These are phyloP conservation scores for Cryptococcus sp. DNA, from an alignment of 1,284 basidiomycete genomes.

Conservation along the genomic window DNA sequence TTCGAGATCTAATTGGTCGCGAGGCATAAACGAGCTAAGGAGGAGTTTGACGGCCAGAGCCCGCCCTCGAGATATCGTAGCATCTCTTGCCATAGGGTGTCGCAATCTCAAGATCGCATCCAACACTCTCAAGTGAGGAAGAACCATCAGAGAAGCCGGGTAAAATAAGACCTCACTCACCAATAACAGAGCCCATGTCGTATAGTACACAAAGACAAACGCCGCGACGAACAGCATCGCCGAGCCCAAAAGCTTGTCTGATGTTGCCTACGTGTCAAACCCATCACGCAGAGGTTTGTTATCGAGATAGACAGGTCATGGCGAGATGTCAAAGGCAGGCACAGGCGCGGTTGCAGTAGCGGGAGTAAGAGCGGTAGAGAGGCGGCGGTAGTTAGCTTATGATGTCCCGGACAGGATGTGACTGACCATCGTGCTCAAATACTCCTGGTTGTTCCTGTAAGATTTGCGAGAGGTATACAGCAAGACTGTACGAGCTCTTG, in stretches of 20 bases:
- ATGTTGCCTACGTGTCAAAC: conserved; percentile 61
- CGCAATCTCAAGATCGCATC: neutral
- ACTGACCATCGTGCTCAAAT: neutral
- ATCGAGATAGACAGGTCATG: neutral
- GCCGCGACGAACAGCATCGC: conserved; percentile 75
- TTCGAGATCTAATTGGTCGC: no score
- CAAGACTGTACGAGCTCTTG: neutral
- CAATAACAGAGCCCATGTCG: conserved; percentile 81
- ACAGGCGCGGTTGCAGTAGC: neutral
- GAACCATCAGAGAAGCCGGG: neutral
- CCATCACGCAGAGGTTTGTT: no score
- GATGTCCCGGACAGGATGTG: neutral
- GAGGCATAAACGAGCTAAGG: no score
- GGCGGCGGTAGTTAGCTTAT: neutral
- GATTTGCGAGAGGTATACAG: neutral
- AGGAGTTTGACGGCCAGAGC: no score
- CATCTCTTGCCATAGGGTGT: no score
- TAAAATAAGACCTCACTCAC: conserved; percentile 56
- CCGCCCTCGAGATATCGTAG: no score
- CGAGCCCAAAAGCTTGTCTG: conserved; percentile 78
- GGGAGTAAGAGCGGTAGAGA: no score
- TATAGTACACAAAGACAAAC: conserved; percentile 83
- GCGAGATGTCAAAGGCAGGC: neutral
- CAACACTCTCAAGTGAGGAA: neutral
- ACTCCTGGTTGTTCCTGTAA: neutral